Evolutionary conservation across 345 rosid genomes (phyloP), one percentile per base, ranked within the genome.

Genomic region (Lepidium sativum): DNA sequence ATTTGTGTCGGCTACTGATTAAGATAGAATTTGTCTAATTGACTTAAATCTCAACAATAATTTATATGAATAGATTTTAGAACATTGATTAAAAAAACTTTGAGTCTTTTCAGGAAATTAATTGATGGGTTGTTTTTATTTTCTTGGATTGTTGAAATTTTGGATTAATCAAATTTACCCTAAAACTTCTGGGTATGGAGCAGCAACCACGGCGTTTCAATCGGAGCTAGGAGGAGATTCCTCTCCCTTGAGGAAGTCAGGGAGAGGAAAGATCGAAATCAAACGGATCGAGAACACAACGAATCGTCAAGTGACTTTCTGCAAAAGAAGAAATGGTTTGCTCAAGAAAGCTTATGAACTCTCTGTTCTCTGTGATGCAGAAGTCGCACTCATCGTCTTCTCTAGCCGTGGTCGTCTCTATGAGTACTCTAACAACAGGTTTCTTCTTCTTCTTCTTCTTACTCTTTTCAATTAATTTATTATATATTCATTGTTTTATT

Each of bases 241-340:
- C 29, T 83, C 86, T 37, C 81, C 88, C n/a, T 79, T 70, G 89
- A 90, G 86, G 78, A 90, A 83, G 71, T 72, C 78, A 17, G 99
- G 97, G 5, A 86, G 99, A 72, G 99, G 99, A 53, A 94, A 94
- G 95, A 91, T 94, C 74, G 99, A 88, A 84, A 94, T 94, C 89
- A 94, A 94, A 83, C 86, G 99, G 90, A 94, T 94, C 86, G 99
- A 94, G 68, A 94, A 94, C 91, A 94, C 99, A 1, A 90, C 97
- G 0, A 94, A 90, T 67, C 89, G 99, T 25, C 99, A 94, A 75
- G 99, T 94, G 4, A 94, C 99, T 68, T 94, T 94, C 78, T 94
- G 99, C 78, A 94, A 94, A 79, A 78, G 99, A 55, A 81, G 99
- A 52, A 90, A 86, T 71, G 98, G 98, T 54, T 69, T 92, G 80